Conservation (phyloP, 352 stramenopile species). For the Pythium aphanidermatum region DNA sequence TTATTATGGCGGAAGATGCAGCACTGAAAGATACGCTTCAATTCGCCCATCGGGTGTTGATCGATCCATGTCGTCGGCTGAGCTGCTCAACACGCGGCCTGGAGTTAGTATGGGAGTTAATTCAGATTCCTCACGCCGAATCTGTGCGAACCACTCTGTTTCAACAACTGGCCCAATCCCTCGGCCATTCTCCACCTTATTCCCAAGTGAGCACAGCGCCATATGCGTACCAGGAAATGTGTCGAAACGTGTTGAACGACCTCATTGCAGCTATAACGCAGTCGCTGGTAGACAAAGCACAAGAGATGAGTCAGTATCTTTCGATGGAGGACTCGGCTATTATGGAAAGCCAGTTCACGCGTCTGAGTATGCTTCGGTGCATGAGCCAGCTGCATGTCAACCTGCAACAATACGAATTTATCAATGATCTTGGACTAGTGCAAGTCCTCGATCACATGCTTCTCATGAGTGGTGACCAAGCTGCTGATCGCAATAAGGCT, state of each 20-base stretch:
- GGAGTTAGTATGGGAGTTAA: slow-evolving; percentile 9
- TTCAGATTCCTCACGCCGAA: slow-evolving; percentile 1
- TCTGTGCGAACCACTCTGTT: slow-evolving; percentile 2
- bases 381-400: slow-evolving; percentile 10
- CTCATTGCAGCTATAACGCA: slow-evolving; percentile 5
- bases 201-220: no score
- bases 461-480: no score
- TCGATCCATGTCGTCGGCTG: slow-evolving; percentile 13
- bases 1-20: slow-evolving; percentile 10
- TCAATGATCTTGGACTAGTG: slow-evolving; percentile 19
- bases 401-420: slow-evolving; percentile 15
- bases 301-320: no score
- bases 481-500: no score
- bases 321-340: no score
- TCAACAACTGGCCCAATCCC: slow-evolving; percentile 1
- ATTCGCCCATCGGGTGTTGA: slow-evolving; percentile 8
- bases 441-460: slow-evolving; percentile 4
- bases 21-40: slow-evolving; percentile 1
- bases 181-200: no score
- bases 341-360: background rate
- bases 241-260: slow-evolving; percentile 10
- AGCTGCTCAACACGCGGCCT: slow-evolving; percentile 13
- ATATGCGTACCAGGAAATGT: slow-evolving; percentile 13
- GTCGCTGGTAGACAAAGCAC: slow-evolving; percentile 6
- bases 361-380: slow-evolving; percentile 8